Evolutionary conservation across 2,329 filamentous ascomycete genomes (phyloP).

Genomic region (Dactylonectria macrodidyma): DNA sequence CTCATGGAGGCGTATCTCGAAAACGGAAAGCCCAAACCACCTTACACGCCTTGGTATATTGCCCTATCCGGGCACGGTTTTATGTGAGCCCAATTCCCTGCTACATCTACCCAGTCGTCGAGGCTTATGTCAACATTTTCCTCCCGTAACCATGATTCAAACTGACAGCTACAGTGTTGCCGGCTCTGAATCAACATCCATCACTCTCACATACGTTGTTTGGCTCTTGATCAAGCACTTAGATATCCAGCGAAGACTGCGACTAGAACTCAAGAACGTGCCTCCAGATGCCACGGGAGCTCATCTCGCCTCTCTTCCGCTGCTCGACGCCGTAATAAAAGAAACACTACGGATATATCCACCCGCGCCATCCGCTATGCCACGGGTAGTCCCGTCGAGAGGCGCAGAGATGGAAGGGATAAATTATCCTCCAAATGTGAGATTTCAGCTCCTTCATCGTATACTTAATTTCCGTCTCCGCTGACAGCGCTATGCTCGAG

Average conservation of each 20-base stretch:
- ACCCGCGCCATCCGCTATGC: not conserved
- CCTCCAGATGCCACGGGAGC: not conserved
- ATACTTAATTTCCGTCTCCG: not conserved
- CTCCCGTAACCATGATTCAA: not conserved
- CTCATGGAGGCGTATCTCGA: conserved; percentile 1
- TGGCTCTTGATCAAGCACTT: not conserved
- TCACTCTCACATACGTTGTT: not conserved
- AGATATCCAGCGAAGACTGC: conserved; percentile 1
- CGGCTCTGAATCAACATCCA: conserved; percentile 1
- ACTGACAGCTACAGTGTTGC: not conserved
- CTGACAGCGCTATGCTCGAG: not conserved
- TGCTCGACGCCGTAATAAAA: not conserved
- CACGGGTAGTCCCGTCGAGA: not conserved
- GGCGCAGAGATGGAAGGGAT: not conserved
- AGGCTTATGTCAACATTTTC: not conserved
- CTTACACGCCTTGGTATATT: not conserved
- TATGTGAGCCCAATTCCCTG: not conserved
- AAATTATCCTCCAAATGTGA: not conserved
- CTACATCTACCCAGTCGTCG: not conserved
- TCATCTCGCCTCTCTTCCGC: not conserved
- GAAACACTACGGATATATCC: not conserved
- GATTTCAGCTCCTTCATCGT: not conserved
- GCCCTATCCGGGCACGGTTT: not conserved
- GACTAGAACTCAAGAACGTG: not conserved
- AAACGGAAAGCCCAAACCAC: not conserved